Evolutionary conservation across 148 eudicot genomes (phyloP), one percentile per base, ranked within the genome.

Genomic region (Chenopodium suecicum): DNA sequence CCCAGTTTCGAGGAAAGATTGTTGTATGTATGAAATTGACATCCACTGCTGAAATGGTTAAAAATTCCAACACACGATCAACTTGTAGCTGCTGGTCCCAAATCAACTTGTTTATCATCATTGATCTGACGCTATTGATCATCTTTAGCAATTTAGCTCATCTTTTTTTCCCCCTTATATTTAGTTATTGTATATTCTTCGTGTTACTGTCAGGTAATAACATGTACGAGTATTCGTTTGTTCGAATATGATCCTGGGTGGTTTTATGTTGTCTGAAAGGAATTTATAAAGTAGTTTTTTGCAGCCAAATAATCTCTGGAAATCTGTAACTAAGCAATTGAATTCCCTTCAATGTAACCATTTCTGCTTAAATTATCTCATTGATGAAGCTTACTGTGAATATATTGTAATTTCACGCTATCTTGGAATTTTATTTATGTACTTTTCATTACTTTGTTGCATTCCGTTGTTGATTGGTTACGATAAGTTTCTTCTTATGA

Each of bases 21-120:
- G 81, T 65, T 84, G 79, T 84, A 73, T 54, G 50, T 23, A 58
- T 70, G 80, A 80, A 71, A 13, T 25, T 46, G 86, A 80, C 73
- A 58, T 74, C 66, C 82, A 84, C 68, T 70, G 48, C 73, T 70
- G 16, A n/a, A 58, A 74, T 69, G 68, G 46, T 68, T 41, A 67
- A 44, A 80, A 75, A 29, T 46, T 60, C 82, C 78, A 44, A 78
- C 70, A 68, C 32, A 48, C 20, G 27, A 63, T 66, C 77, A 70
- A 74, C 29, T 80, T 58, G 83, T 70, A 58, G 83, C 63, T 12
- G 80, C 79, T 84, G 83, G 83, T 84, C 86, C 86, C 80, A 32
- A 70, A 70, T 73, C 70, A 72, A 56, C 37, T 69, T 22, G 32
- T 50, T 41, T 76, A 80, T 79, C 80, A 75, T 75, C 71, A 23